Conservation (phyloP, 2,329 filamentous ascomycete genomes). For the Ophiostoma novo-ulmi region DNA sequence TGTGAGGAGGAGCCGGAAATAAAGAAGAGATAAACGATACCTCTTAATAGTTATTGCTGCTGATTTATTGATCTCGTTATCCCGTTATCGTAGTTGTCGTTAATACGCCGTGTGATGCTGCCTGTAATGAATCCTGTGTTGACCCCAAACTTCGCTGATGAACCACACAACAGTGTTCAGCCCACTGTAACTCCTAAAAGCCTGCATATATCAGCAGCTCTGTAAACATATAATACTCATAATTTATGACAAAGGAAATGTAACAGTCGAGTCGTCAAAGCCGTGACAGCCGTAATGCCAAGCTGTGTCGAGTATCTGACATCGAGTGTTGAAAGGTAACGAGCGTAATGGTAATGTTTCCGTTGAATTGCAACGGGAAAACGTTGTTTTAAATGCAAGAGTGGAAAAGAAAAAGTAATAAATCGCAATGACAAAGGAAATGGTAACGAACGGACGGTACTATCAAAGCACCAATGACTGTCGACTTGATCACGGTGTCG, state of each 20-base stretch:
- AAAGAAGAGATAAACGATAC: neutral
- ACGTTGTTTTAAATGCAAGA: too few relatives aligned
- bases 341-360: neutral
- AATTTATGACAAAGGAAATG: neutral
- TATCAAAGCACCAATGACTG: neutral
- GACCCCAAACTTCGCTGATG: neutral
- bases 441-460: neutral
- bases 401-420: neutral
- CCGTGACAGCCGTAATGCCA: neutral
- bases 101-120: neutral
- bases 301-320: neutral
- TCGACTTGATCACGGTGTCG: neutral
- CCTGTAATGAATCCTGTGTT: neutral
- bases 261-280: neutral
- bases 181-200: neutral
- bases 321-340: neutral
- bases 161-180: neutral
- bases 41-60: neutral
- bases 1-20: neutral
- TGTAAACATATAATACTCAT: neutral
- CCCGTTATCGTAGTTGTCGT: neutral
- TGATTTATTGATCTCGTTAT: neutral
- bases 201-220: neutral
- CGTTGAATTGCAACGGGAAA: neutral
- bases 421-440: neutral